phyloP scores from a whole-genome alignment of 2,329 filamentous ascomycete species.

The Fusarium papillatum region DNA sequence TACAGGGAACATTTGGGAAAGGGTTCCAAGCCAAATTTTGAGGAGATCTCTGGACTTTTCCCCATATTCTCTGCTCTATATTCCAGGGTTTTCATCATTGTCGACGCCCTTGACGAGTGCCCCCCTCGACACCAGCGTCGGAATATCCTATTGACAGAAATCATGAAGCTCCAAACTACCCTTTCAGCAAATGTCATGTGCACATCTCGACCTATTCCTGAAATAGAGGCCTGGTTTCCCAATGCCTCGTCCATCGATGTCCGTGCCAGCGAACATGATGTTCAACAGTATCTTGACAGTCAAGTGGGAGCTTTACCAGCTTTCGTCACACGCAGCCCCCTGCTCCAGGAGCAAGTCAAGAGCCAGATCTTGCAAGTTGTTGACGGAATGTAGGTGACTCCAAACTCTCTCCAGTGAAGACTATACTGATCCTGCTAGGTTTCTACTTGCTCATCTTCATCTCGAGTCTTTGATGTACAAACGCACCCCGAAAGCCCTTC shows the following conservation, averaged over 20 bases:
- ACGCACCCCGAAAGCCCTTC: slow-evolving; percentile 33
- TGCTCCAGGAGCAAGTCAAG: slow-evolving; percentile 21
- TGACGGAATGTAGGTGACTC: slow-evolving; percentile 33
- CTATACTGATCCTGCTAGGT: slow-evolving; percentile 4
- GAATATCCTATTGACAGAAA: accelerated
- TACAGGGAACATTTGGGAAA: neutral
- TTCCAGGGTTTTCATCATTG: slow-evolving; percentile 19
- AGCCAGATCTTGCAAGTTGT: neutral
- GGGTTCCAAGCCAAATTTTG: neutral
- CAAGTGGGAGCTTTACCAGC: neutral
- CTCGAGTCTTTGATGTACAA: slow-evolving; percentile 18
- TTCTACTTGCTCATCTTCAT: slow-evolving; percentile 24
- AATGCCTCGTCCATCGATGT: slow-evolving; percentile 10
- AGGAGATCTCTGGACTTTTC: neutral
- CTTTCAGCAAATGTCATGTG: slow-evolving; percentile 27
- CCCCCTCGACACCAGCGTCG: neutral
- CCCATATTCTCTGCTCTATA: neutral
- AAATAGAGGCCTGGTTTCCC: slow-evolving; percentile 17
- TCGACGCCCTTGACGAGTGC: slow-evolving; percentile 46
- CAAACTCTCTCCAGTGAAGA: neutral
- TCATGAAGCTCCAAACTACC: neutral
- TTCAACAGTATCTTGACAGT: slow-evolving; percentile 16
- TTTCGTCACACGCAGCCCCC: accelerated
- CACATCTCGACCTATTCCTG: slow-evolving; percentile 39
- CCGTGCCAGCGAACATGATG: slow-evolving; percentile 24